These are phyloP conservation scores for Mixia osmundae DNA, from an alignment of 1,284 basidiomycete species.

Conservation along the genomic window DNA sequence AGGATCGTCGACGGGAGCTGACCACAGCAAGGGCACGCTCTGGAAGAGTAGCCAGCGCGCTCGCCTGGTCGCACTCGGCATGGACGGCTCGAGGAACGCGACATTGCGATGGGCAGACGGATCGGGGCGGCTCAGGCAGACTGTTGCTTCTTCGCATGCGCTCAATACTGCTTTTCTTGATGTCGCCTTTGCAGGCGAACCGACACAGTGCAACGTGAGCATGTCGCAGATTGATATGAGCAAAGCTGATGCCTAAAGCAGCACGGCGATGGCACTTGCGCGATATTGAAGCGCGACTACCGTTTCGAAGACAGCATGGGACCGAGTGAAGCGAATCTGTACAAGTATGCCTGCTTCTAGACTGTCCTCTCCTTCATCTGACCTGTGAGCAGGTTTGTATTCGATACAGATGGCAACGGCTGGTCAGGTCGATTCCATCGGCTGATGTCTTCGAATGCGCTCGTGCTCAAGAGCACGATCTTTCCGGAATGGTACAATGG, in stretches of 20 bases:
- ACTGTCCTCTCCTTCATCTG: too few species aligned
- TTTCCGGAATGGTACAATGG: conserved; percentile 32
- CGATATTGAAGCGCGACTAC: too few species aligned
- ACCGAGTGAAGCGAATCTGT: conserved; percentile 15
- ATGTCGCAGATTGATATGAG: too few species aligned
- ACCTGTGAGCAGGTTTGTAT: too few species aligned
- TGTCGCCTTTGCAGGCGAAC: conserved; percentile 15
- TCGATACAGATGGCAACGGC: conserved; percentile 28
- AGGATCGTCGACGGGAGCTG: conserved; percentile 25
- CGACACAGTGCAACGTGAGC: conserved; percentile 19
- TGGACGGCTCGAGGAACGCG: conserved; percentile 5
- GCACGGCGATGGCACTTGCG: too few species aligned
- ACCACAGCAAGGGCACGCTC: conserved; percentile 21
- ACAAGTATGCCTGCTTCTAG: too few species aligned
- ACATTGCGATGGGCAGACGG: too few species aligned
- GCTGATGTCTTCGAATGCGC: conserved; percentile 35
- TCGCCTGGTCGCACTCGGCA: conserved; percentile 20
- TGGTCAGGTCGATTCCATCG: conserved; percentile 24
- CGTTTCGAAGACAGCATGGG: too few species aligned
- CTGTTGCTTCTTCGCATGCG: too few species aligned
- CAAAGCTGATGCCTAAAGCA: too few species aligned
- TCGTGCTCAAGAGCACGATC: conserved; percentile 38
- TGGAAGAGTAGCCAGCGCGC: conserved; percentile 27
- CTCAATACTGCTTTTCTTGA: too few species aligned
- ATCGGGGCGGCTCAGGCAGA: too few species aligned